phyloP scores from a whole-genome alignment of 805 yeast genomes.

The Nakazawaea sp. region DNA sequence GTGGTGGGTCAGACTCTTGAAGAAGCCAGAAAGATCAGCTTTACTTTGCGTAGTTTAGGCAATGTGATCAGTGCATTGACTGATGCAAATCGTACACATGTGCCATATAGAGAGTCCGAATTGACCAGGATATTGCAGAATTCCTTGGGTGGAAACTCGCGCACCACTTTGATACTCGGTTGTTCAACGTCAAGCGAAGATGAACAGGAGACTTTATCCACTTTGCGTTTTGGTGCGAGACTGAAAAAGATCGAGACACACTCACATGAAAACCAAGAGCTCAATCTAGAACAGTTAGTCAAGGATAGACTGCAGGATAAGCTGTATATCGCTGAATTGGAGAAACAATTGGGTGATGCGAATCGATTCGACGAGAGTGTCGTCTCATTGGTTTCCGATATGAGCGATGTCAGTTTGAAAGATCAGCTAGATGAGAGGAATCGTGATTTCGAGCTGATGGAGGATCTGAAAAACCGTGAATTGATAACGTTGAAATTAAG shows the following conservation, averaged over 20 bases:
- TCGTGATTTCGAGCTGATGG: conserved; percentile 12
- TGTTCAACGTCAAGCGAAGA: conserved; percentile 60
- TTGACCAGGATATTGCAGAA: conserved; percentile 74
- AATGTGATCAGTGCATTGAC: conserved; percentile 76
- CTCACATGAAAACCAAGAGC: conserved; percentile 57
- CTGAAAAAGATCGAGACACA: conserved; percentile 63
- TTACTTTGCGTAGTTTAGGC: conserved; percentile 71
- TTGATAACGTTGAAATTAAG: conserved; percentile 9
- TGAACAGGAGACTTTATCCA: conserved; percentile 59
- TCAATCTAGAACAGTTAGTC: conserved; percentile 4
- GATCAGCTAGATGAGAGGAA: conserved; percentile 13
- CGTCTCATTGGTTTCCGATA: neutral
- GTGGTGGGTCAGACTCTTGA: conserved; percentile 69
- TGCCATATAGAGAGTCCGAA: conserved; percentile 75
- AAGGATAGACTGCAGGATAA: neutral
- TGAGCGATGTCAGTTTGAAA: neutral
- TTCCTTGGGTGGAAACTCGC: conserved; percentile 75
- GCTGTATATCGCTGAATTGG: conserved; percentile 1
- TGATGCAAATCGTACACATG: conserved; percentile 55
- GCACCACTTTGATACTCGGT: conserved; percentile 66
- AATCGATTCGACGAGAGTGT: neutral
- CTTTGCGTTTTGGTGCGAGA: conserved; percentile 67
- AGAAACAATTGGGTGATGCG: neutral
- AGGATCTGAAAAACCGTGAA: conserved; percentile 1
- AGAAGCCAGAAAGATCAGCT: conserved; percentile 80